These are phyloP conservation scores for Withania somnifera DNA, from an alignment of 305 asterid genomes.

Conservation along the genomic window DNA sequence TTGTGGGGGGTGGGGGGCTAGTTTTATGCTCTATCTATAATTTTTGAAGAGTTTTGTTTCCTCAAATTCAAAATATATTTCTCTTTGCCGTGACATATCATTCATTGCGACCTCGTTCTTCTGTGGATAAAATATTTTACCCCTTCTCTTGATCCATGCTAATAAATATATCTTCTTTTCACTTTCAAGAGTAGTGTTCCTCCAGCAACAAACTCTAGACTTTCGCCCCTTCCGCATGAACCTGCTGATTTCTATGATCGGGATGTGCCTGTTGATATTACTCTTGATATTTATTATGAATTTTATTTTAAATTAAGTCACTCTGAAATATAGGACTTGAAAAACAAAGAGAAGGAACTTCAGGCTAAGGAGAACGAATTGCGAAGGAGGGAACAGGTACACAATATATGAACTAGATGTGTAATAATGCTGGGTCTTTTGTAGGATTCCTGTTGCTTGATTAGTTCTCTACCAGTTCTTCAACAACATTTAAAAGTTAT, in stretches of 20 bases:
- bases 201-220: constrained; percentile 60
- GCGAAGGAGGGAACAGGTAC: constrained; percentile 79
- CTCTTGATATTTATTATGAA: constrained; percentile 36
- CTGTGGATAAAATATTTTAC: not conserved
- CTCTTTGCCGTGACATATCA: not conserved
- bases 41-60: not conserved
- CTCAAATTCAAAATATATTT: not conserved
- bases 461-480: not conserved
- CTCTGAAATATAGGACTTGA: constrained; percentile 39
- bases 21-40: constrained; percentile 25
- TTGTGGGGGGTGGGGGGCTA: constrained; percentile 2
- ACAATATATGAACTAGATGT: not conserved
- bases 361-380: constrained; percentile 81
- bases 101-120: not conserved
- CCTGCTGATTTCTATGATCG: constrained; percentile 89
- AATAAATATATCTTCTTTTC: not conserved
- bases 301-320: constrained; percentile 4
- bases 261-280: constrained; percentile 63
- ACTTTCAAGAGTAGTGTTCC: constrained; percentile 48
- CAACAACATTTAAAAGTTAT: not conserved
- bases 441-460: not conserved
- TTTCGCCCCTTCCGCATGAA: constrained; percentile 87
- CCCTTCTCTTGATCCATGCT: not conserved
- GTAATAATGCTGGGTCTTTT: not conserved
- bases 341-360: constrained; percentile 66